These are phyloP conservation scores for Fusarium tupiense DNA, from an alignment of 2,329 filamentous ascomycete genomes.

Conservation along the genomic window DNA sequence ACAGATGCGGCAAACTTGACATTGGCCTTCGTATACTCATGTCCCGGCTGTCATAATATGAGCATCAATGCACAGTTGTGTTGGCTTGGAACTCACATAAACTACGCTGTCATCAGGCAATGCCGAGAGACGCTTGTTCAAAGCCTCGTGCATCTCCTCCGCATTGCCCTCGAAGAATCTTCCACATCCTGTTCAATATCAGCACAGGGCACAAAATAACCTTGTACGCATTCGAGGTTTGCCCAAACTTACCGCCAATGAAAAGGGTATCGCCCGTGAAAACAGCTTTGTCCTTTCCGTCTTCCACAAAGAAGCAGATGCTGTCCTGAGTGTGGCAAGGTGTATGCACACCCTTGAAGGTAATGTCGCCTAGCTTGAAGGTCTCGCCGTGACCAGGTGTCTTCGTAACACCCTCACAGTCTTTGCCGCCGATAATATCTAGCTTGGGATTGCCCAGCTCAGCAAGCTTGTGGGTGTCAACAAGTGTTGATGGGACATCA, in stretches of 20 bases:
- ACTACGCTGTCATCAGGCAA: conserved; percentile 92
- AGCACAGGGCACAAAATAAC: background rate
- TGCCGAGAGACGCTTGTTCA: conserved; percentile 84
- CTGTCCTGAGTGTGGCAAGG: conserved; percentile 99
- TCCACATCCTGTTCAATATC: conserved; percentile 74
- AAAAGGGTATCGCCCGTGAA: conserved; percentile 98
- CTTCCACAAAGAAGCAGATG: conserved; percentile 93
- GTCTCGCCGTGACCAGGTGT: conserved; percentile 79
- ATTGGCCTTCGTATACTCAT: conserved; percentile 98
- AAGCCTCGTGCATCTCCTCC: conserved; percentile 89
- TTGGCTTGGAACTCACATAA: conserved; percentile 69
- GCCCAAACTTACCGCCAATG: conserved; percentile 73
- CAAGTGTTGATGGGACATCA: background rate
- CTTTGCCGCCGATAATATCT: conserved; percentile 85
- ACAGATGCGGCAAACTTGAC: conserved; percentile 87
- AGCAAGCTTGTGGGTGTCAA: conserved; percentile 42
- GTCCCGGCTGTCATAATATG: conserved; percentile 73
- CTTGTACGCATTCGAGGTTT: background rate
- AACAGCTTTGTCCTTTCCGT: conserved; percentile 78
- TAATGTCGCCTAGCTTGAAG: conserved; percentile 86
- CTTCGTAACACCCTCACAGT: conserved; percentile 82
- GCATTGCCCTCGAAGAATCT: conserved; percentile 94
- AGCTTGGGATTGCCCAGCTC: conserved; percentile 68
- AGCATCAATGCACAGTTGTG: background rate
- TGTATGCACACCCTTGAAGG: conserved; percentile 88